phyloP scores from a whole-genome alignment of 257 asterid species.

The Anisodus tanguticus region DNA sequence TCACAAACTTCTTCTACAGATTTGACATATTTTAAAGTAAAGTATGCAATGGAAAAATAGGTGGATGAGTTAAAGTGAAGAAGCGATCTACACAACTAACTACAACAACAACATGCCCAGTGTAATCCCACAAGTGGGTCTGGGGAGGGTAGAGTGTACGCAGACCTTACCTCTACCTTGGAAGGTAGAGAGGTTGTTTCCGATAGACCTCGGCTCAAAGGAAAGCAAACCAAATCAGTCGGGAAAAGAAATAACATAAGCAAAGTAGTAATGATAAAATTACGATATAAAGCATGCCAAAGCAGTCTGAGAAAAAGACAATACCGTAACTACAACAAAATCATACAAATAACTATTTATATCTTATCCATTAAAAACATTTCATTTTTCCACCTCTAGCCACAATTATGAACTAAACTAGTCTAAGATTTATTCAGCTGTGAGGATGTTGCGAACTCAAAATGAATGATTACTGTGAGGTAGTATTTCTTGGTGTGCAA shows the following conservation, averaged over 20 bases:
- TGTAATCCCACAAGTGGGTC: no score
- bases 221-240: no score
- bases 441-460: slow-evolving; percentile 3
- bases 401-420: neutral
- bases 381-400: neutral
- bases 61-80: neutral
- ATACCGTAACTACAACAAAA: no score
- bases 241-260: no score
- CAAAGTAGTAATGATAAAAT: no score
- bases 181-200: no score
- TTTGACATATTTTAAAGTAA: neutral
- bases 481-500: slow-evolving; percentile 13
- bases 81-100: neutral
- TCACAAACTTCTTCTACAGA: slow-evolving; percentile 20
- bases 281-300: no score
- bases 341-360: neutral
- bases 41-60: neutral
- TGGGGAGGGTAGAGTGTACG: no score
- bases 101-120: no score
- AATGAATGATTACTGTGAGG: neutral
- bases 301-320: no score
- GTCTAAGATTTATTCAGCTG: neutral
- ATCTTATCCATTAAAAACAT: neutral
- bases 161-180: no score
- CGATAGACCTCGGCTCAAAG: no score